Conservation (phyloP, 1,284 basidiomycete genomes). For the Trichosporon asahii region DNA sequence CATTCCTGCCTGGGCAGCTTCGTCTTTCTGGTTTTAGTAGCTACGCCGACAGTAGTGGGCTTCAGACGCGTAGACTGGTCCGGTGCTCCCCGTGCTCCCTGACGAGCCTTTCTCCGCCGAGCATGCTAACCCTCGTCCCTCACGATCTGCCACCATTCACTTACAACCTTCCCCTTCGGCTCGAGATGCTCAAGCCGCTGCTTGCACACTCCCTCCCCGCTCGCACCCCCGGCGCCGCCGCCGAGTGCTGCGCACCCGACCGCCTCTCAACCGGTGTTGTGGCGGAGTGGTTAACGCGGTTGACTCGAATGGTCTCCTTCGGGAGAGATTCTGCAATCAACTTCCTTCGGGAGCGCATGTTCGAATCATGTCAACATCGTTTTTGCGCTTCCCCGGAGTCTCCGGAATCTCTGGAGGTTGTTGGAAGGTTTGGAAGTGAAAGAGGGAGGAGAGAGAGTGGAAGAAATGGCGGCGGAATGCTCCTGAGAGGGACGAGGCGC, state of each 20-base stretch:
- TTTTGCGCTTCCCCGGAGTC: not conserved
- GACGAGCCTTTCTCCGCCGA: too few species aligned
- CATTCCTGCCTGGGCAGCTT: too few species aligned
- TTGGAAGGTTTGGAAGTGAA: not conserved
- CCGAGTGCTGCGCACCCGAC: not conserved
- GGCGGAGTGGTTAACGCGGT: slow-evolving; percentile 1
- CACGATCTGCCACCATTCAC: too few species aligned
- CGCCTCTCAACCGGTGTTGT: not conserved
- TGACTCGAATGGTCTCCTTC: not conserved
- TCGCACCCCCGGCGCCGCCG: not conserved
- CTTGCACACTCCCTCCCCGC: too few species aligned
- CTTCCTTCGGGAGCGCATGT: slow-evolving; percentile 4
- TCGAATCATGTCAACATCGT: slow-evolving; percentile 3
- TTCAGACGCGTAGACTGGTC: too few species aligned
- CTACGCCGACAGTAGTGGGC: too few species aligned
- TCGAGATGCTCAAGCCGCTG: too few species aligned
- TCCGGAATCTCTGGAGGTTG: not conserved
- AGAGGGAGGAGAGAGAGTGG: not conserved
- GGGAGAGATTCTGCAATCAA: not conserved
- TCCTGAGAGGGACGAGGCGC: not conserved
- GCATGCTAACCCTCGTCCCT: too few species aligned
- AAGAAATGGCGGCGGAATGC: not conserved
- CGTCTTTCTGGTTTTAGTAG: too few species aligned
- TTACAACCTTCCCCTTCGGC: too few species aligned
- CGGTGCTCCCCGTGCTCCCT: too few species aligned